Evolutionary conservation across 2,329 filamentous ascomycete genomes (phyloP), one percentile per base, ranked within the genome.

Genomic region (Cyclaneusma minus): DNA sequence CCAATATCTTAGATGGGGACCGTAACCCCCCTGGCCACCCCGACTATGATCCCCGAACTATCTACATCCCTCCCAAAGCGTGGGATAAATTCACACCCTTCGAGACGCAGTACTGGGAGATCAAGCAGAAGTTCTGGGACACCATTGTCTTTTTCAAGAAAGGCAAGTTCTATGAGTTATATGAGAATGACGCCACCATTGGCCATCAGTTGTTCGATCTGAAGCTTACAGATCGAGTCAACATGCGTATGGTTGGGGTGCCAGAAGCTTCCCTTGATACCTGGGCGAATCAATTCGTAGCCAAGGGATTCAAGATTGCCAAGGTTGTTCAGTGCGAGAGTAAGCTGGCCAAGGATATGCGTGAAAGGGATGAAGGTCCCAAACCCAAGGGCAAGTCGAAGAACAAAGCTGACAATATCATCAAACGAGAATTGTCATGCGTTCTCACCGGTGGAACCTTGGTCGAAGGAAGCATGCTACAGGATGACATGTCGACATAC

Each of bases 81-180:
- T 92, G 76, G 73, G 55, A 56, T 16, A 75, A 79, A 14, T 94
- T 98, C 47, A 91, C 85, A 0, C 69, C 87, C 0, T 98, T 98
- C 37, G 89, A 98, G 53, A 91, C 84, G 50, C 89, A 98, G 48
- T 98, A 98, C 50, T 98, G 89, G 89, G 83, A 92, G 44, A 95
- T 98, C 51, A 98, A 98, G 56, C 80, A 85, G 50, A 94, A 94
- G 41, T 81, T 91, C 38, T 95, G 82, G 80, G 84, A 94, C 38
- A 94, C 85, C 0, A 77, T 98, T 23, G 87, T 98, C 10, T 98
- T 98, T 55, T 98, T 98, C 72, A 98, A 95, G 54, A 98, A 98
- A 60, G 89, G 89, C 44, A 98, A 98, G 44, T 98, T 98, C 52
- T 98, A 94, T 47, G 89, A 98, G 49, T 64, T 98, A 0, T 98